These are phyloP conservation scores for Asterionellopsis glacialis DNA, from an alignment of 108 stramenopile genomes.

Conservation along the genomic window DNA sequence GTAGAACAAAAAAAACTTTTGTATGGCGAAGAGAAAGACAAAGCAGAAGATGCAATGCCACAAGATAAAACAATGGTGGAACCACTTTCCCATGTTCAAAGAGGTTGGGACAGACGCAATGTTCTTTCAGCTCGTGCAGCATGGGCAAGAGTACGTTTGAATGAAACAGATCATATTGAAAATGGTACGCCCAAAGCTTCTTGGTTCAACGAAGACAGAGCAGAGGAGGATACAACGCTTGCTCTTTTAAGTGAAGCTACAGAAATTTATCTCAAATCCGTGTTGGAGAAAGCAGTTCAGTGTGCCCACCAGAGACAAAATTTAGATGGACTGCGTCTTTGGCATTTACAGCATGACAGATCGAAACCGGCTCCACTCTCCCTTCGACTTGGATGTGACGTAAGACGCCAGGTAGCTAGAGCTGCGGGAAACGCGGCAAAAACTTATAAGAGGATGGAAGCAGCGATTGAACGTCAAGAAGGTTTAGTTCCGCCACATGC, in stretches of 20 bases:
- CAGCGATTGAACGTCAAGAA: conserved; percentile 62
- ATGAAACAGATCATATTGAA: conserved; percentile 29
- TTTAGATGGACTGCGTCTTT: conserved; percentile 75
- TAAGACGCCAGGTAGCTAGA: conserved; percentile 63
- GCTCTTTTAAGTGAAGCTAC: conserved; percentile 70
- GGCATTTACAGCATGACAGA: conserved; percentile 54
- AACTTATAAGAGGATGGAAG: conserved; percentile 78
- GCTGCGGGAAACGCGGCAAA: conserved; percentile 77
- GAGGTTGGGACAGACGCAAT: conserved; percentile 65
- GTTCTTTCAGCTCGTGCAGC: conserved; percentile 63
- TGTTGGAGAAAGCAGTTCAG: conserved; percentile 59
- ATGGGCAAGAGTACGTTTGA: conserved; percentile 62
- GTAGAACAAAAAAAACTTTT: conserved; percentile 60
- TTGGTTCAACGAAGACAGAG: conserved; percentile 73
- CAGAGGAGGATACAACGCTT: conserved; percentile 63
- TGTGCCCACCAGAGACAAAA: conserved; percentile 77
- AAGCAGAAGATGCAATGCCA: no score
- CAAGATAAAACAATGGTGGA: no score
- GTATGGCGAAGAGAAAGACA: conserved; percentile 23
- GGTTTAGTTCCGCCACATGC: conserved; percentile 18
- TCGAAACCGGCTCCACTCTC: conserved; percentile 30
- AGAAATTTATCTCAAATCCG: conserved; percentile 56
- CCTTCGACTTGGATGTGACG: conserved; percentile 80
- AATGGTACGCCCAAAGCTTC: neutral
- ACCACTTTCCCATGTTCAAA: conserved; percentile 10